Evolutionary conservation across 805 yeast species (phyloP).

Genomic region (Starmerella bombi): DNA sequence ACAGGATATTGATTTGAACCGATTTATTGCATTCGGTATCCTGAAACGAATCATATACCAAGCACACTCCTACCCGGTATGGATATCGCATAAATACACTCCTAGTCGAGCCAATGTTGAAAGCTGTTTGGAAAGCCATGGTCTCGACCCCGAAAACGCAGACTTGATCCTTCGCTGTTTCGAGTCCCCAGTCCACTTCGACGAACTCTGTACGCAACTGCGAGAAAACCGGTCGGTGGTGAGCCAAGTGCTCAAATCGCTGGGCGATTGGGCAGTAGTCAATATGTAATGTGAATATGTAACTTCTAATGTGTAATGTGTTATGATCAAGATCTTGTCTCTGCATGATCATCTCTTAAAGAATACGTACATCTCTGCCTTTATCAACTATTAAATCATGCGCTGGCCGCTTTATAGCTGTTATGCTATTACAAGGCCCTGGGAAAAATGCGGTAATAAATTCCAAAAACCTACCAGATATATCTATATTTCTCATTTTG

Average conservation of each 20-base stretch:
- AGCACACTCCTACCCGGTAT: slow-evolving; percentile 61
- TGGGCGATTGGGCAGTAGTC: slow-evolving; percentile 21
- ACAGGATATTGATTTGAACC: slow-evolving; percentile 59
- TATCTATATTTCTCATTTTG: too few species aligned
- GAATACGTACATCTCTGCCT: too few species aligned
- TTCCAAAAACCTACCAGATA: too few species aligned
- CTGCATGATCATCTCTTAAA: too few species aligned
- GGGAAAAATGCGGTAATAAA: too few species aligned
- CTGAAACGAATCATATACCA: slow-evolving; percentile 70
- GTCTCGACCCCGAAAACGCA: slow-evolving; percentile 6
- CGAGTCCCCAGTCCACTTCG: slow-evolving; percentile 16
- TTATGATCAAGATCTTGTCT: too few species aligned
- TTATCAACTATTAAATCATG: too few species aligned
- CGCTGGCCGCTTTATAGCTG: too few species aligned
- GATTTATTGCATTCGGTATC: slow-evolving; percentile 79
- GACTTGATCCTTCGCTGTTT: slow-evolving; percentile 8
- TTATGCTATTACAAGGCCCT: too few species aligned
- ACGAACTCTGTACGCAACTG: slow-evolving; percentile 21
- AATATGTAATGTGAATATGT: slow-evolving; percentile 11
- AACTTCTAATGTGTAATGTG: too few species aligned
- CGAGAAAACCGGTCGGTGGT: slow-evolving; percentile 19
- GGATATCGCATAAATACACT: slow-evolving; percentile 6
- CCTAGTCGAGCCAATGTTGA: slow-evolving; percentile 7
- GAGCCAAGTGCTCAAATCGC: slow-evolving; percentile 10
- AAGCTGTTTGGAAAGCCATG: slow-evolving; percentile 6